Conservation (phyloP, 768 basidiomycete genomes). For the Hebeloma cylindrosporum region DNA sequence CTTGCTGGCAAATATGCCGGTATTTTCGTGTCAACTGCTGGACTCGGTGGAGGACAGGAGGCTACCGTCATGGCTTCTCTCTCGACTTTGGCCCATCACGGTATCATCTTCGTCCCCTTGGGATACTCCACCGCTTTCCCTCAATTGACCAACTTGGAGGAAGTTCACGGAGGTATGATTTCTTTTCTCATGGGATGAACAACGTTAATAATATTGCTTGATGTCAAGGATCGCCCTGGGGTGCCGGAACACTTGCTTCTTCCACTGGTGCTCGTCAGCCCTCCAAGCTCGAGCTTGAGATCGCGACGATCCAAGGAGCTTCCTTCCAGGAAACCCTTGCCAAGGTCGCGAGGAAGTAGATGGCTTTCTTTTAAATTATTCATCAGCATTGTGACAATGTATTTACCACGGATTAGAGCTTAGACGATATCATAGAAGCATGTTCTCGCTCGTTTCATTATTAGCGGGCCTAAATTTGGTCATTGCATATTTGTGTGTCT, state of each 20-base stretch:
- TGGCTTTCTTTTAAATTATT: conserved; percentile 26
- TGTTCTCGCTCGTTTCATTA: too few species aligned
- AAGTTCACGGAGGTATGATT: conserved; percentile 61
- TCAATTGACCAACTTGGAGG: conserved; percentile 40
- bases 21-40: conserved; percentile 66
- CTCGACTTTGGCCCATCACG: conserved; percentile 64
- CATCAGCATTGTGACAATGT: not conserved
- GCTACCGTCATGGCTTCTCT: conserved; percentile 45
- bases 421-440: too few species aligned
- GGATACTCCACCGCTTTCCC: conserved; percentile 31
- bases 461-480: too few species aligned
- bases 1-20: conserved; percentile 70
- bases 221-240: conserved; percentile 69
- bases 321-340: conserved; percentile 51
- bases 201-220: not conserved
- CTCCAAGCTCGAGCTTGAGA: conserved; percentile 52
- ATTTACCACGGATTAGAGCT: conserved; percentile 1
- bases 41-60: conserved; percentile 73
- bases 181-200: not conserved
- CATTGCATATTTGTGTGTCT: too few species aligned
- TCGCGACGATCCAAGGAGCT: conserved; percentile 58
- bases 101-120: conserved; percentile 42
- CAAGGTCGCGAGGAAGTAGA: conserved; percentile 38
- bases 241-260: conserved; percentile 68
- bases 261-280: conserved; percentile 61